Evolutionary conservation across 1,284 basidiomycete genomes (phyloP).

Genomic region (Tausonia pullulans): DNA sequence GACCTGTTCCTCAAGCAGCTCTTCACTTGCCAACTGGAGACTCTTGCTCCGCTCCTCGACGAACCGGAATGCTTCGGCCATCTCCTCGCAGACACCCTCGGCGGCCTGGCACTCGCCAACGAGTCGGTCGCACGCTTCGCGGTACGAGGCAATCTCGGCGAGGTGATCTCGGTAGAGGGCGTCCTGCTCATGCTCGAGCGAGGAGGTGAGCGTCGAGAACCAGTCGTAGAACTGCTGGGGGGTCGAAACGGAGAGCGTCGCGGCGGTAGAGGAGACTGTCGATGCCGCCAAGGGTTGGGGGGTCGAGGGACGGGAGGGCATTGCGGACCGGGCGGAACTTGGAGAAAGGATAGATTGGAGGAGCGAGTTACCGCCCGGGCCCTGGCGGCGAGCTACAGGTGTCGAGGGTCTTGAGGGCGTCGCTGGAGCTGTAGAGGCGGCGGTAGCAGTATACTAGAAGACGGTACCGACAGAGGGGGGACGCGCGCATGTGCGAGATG

Average conservation of each 20-base stretch:
- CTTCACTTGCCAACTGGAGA: constrained; percentile 79
- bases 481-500: not conserved
- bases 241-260: constrained; percentile 61
- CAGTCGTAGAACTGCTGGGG: constrained; percentile 92
- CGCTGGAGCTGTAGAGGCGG: too few species aligned
- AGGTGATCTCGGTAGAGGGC: constrained; percentile 76
- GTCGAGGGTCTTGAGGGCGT: not conserved
- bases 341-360: constrained; percentile 22
- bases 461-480: not conserved
- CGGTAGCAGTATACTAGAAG: not conserved
- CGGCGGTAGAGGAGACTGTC: constrained; percentile 49
- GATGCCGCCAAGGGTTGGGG: constrained; percentile 34
- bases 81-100: constrained; percentile 58
- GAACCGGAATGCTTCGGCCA: constrained; percentile 67
- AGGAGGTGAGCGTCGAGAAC: constrained; percentile 73
- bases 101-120: constrained; percentile 57
- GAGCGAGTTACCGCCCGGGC: not conserved
- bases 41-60: constrained; percentile 80
- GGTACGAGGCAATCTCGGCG: constrained; percentile 55
- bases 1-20: constrained; percentile 73
- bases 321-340: constrained; percentile 19
- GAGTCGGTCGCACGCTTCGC: constrained; percentile 61
- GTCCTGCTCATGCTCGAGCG: constrained; percentile 81
- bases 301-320: constrained; percentile 21
- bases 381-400: not conserved